phyloP scores from a whole-genome alignment of 1,139 yeast species.

The Candida labiduridarum region DNA sequence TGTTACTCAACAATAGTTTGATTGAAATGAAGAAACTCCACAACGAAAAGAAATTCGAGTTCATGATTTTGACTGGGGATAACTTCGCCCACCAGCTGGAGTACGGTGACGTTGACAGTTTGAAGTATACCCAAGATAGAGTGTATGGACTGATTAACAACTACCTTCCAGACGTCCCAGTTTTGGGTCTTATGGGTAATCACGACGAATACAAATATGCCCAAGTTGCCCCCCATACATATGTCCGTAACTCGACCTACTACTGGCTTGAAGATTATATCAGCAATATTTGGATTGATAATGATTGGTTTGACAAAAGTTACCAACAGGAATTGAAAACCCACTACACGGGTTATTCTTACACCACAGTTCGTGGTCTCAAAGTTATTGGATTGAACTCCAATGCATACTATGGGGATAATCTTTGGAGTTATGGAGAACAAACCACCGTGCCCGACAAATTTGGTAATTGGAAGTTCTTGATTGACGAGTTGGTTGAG shows the following conservation, averaged over 20 bases:
- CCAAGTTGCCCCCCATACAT: not conserved
- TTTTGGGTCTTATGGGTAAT: not conserved
- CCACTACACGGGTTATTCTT: constrained; percentile 67
- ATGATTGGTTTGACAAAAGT: constrained; percentile 37
- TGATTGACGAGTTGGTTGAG: constrained; percentile 60
- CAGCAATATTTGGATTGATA: constrained; percentile 39
- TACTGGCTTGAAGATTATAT: too few species aligned
- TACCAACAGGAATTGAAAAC: constrained; percentile 22
- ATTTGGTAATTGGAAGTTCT: constrained; percentile 65
- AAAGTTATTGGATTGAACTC: constrained; percentile 68
- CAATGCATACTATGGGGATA: constrained; percentile 65
- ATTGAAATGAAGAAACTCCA: constrained; percentile 42
- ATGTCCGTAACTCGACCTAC: not conserved
- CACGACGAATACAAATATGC: not conserved
- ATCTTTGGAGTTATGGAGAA: constrained; percentile 64
- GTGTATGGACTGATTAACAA: too few species aligned
- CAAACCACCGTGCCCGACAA: constrained; percentile 56
- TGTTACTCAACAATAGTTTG: constrained; percentile 58
- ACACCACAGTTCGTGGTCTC: constrained; percentile 57
- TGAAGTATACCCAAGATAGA: too few species aligned
- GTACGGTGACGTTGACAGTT: not conserved
- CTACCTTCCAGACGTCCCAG: not conserved
- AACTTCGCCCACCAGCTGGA: constrained; percentile 54
- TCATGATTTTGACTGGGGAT: constrained; percentile 71
- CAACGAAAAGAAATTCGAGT: constrained; percentile 47